Evolutionary conservation across 805 yeast species (phyloP).

Genomic region (Candida maltosa): DNA sequence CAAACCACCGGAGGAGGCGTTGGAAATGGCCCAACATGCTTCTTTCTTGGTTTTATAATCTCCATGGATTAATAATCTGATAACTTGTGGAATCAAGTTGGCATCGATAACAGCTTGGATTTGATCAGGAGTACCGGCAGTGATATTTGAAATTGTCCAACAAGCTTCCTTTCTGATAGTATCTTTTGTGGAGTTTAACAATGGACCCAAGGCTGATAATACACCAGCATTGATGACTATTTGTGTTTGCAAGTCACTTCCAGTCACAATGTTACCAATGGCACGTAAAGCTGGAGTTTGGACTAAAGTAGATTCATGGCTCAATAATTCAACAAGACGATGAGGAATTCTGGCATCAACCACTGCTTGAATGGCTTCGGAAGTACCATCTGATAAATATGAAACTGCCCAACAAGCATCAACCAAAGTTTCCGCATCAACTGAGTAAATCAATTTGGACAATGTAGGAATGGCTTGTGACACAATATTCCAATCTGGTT

Average conservation of each 20-base stretch:
- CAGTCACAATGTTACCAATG: constrained; percentile 96
- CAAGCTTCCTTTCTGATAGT: constrained; percentile 95
- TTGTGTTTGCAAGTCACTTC: constrained; percentile 94
- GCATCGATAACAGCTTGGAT: constrained; percentile 96
- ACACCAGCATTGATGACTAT: constrained; percentile 92
- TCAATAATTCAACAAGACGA: constrained; percentile 85
- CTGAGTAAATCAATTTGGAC: constrained; percentile 84
- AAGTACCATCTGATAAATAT: constrained; percentile 87
- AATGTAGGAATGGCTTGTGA: constrained; percentile 86
- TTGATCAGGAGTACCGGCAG: constrained; percentile 95
- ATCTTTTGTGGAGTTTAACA: constrained; percentile 83
- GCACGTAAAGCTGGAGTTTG: constrained; percentile 98
- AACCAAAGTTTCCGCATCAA: constrained; percentile 88
- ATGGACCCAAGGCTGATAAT: constrained; percentile 75
- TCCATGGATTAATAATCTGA: constrained; percentile 73
- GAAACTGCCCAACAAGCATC: constrained; percentile 99
- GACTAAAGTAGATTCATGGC: constrained; percentile 78
- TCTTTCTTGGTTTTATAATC: constrained; percentile 96
- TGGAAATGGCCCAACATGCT: constrained; percentile 99
- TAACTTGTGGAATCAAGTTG: constrained; percentile 87
- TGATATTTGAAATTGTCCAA: constrained; percentile 97
- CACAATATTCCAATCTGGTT: constrained; percentile 90
- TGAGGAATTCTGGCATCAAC: constrained; percentile 94
- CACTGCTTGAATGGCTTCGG: constrained; percentile 93
- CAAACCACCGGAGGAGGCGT: constrained; percentile 95